Percentiles rank a stretch among this genome's conserved stretches.
These are phyloP conservation scores for Cucurbita ficifolia DNA, from an alignment of 306 rosid genomes.

Conservation along the genomic window DNA sequence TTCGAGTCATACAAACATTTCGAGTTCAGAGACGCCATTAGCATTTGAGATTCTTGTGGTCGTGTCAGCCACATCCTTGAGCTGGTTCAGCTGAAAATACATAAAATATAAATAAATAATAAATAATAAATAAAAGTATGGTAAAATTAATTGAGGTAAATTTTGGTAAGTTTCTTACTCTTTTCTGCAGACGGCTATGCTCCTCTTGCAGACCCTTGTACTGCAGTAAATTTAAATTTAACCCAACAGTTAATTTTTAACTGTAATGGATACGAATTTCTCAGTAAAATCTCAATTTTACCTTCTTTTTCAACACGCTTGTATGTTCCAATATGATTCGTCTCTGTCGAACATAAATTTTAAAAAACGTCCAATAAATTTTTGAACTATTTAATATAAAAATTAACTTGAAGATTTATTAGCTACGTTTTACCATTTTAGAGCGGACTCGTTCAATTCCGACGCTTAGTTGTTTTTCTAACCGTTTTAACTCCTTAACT, in stretches of 20 bases:
- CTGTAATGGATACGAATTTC: too few relatives aligned
- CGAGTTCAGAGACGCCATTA: neutral
- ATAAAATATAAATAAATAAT: too few relatives aligned
- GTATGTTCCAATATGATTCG: slow-evolving; percentile 18
- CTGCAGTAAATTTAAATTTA: slow-evolving; percentile 5
- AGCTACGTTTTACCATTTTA: slow-evolving; percentile 11
- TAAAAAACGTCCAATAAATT: too few relatives aligned
- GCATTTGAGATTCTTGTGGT: neutral
- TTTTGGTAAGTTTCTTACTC: slow-evolving; percentile 14
- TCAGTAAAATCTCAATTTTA: neutral
- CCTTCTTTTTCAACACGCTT: slow-evolving; percentile 26
- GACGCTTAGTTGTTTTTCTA: slow-evolving; percentile 28
- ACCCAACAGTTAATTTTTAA: neutral
- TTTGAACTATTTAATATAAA: too few relatives aligned
- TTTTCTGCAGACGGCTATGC: slow-evolving; percentile 20
- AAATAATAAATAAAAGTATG: too few relatives aligned
- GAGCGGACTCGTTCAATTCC: slow-evolving; percentile 30
- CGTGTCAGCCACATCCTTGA: neutral
- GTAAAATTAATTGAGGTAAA: neutral
- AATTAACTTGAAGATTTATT: too few relatives aligned
- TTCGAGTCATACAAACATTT: too few relatives aligned
- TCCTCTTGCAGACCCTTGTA: slow-evolving; percentile 23
- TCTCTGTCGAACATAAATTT: slow-evolving; percentile 16
- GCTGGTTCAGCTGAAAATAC: slow-evolving; percentile 1
- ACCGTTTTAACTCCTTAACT: slow-evolving; percentile 30